phyloP scores from a whole-genome alignment of 1,284 basidiomycete genomes.

The Phlebopus sp. region DNA sequence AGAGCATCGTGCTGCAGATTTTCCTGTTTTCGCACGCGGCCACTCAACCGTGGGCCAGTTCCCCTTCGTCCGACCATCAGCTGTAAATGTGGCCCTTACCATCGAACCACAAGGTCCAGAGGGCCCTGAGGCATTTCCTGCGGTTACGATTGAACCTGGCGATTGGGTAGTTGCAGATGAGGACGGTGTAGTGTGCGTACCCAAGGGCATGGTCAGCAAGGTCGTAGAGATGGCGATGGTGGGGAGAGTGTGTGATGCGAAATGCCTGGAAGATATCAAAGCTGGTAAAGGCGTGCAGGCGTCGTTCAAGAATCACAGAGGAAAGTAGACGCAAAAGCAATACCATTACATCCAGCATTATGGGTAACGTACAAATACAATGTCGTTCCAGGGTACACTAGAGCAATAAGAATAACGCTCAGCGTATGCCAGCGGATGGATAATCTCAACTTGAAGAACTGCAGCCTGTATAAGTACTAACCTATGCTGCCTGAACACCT shows the following conservation, averaged over 20 bases:
- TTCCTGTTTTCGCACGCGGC: conserved; percentile 79
- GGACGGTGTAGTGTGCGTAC: conserved; percentile 88
- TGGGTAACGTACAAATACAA: conserved; percentile 20
- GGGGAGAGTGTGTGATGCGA: conserved; percentile 67
- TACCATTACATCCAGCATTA: conserved; percentile 17
- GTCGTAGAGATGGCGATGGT: conserved; percentile 62
- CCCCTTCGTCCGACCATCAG: conserved; percentile 82
- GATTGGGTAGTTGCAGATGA: conserved; percentile 86
- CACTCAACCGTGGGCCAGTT: conserved; percentile 87
- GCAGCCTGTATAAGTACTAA: conserved; percentile 1
- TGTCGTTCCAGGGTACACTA: conserved; percentile 18
- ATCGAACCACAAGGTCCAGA: conserved; percentile 47
- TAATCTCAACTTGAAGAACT: conserved; percentile 8
- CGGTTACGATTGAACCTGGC: conserved; percentile 67
- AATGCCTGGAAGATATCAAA: conserved; percentile 75
- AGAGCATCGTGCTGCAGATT: conserved; percentile 68
- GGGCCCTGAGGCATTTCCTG: conserved; percentile 42
- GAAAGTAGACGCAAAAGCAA: conserved; percentile 37
- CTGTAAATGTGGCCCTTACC: conserved; percentile 70
- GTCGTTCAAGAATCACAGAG: conserved; percentile 77
- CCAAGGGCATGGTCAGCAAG: conserved; percentile 50
- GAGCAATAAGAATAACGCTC: conserved; percentile 15
- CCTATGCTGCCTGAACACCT: background rate
- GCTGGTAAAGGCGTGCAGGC: conserved; percentile 72
- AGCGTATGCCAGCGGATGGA: background rate